Evolutionary conservation across 139 green algal species (phyloP), one percentile per base, ranked within the genome.

Genomic region (Chlorella vulgaris): DNA sequence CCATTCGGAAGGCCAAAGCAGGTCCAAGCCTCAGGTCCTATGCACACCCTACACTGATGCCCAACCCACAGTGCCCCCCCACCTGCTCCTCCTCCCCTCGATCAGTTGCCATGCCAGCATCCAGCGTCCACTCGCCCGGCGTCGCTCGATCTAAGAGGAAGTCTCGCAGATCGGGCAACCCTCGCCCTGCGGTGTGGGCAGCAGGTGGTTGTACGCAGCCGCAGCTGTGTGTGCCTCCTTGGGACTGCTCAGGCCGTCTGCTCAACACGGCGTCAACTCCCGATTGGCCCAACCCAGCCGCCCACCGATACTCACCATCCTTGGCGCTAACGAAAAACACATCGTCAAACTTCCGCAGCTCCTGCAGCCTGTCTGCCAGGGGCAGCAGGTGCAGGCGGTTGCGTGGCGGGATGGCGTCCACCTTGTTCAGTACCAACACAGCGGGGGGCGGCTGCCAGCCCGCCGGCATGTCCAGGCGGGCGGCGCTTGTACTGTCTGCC

Each of bases 341-440:
- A 31, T 88, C 66, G 19, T 84, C 42, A 53, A 87, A 84, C 35
- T 35, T 18, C 29, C 53, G 35, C 31, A 62, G 58, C 33, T 31
- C 8, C 7, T 6, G 39, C n/a, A 88, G 35, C 33, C 58, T 35
- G 22, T 84, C 63, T 47, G 63, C 42, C 38, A 88, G 69, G 24
- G 51, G 79, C 15, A 74, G 43, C 58, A 85, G 63, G 31, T 36
- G 15, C 24, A 28, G 8, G 22, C 60, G 47, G 3, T 83, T 4
- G 4, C 22, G 29, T 0, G 19, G 29, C 7, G 71, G 60, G 39
- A 91, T n/a, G n/a, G 78, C 36, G 22, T 91, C 87, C 26, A 89
- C 61, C 74, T 93, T 93, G 67, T 93, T 93, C 15, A 93, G 55
- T 3, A 92, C 67, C 42, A 93, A 82, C 38, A 73, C 35, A 3